Percentiles rank a stretch among this genome's conserved stretches.
Evolutionary conservation across 805 yeast species (phyloP).

Genomic region (Candida takata): DNA sequence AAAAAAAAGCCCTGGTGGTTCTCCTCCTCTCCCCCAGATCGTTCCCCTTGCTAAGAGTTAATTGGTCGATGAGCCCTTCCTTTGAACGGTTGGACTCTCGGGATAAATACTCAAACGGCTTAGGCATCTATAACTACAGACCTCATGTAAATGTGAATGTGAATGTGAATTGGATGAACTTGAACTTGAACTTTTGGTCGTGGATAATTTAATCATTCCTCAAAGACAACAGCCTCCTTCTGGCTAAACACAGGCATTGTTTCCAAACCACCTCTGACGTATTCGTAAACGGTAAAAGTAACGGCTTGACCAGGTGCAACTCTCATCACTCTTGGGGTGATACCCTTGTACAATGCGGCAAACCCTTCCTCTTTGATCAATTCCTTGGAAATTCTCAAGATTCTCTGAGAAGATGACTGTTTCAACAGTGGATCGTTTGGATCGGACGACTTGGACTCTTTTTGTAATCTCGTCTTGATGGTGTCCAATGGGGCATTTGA

Average conservation of each 20-base stretch:
- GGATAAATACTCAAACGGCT: too few species aligned
- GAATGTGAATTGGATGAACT: too few species aligned
- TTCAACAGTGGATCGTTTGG: slow-evolving; percentile 26
- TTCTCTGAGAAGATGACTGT: slow-evolving; percentile 65
- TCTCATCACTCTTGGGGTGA: slow-evolving; percentile 97
- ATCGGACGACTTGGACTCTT: slow-evolving; percentile 58
- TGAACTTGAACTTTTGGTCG: too few species aligned
- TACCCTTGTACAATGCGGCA: slow-evolving; percentile 88
- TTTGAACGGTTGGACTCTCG: too few species aligned
- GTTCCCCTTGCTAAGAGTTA: too few species aligned
- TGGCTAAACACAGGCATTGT: slow-evolving; percentile 24
- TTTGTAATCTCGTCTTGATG: slow-evolving; percentile 93
- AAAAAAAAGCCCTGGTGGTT: too few species aligned
- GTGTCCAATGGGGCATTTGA: slow-evolving; percentile 97
- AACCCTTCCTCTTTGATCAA: slow-evolving; percentile 86
- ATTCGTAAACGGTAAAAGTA: slow-evolving; percentile 94
- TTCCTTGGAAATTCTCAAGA: slow-evolving; percentile 71
- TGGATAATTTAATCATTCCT: slow-evolving; percentile 19
- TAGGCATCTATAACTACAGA: too few species aligned
- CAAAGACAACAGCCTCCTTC: slow-evolving; percentile 24
- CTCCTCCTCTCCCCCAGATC: too few species aligned
- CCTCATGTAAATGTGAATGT: too few species aligned
- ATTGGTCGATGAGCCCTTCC: too few species aligned
- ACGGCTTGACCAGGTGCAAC: slow-evolving; percentile 99
- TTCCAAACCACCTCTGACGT: slow-evolving; percentile 63